These are phyloP conservation scores for Rhizopogon sp. DNA, from an alignment of 768 basidiomycete species.

Conservation along the genomic window DNA sequence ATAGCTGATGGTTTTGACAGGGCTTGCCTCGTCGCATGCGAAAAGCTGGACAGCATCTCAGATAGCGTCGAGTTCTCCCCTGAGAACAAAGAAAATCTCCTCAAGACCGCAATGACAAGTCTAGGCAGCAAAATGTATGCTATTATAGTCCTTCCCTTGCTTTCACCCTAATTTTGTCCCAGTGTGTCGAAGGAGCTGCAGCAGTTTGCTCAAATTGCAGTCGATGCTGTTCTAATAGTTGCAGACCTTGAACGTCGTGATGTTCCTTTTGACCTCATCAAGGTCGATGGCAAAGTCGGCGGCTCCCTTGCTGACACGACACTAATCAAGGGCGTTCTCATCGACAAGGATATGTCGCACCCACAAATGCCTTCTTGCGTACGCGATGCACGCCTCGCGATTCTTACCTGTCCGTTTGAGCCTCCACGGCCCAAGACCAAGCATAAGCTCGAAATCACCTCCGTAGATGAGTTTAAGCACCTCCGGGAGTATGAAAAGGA, in stretches of 20 bases:
- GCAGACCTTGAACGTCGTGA: conserved; percentile 94
- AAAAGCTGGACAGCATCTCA: conserved; percentile 85
- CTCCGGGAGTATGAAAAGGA: conserved; percentile 92
- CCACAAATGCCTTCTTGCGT: conserved; percentile 94
- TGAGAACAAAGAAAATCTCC: conserved; percentile 77
- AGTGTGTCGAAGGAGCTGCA: conserved; percentile 96
- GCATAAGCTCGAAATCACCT: conserved; percentile 96
- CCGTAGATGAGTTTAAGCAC: conserved; percentile 95
- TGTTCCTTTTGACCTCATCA: conserved; percentile 97
- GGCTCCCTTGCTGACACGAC: conserved; percentile 93
- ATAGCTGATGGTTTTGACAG: conserved; percentile 99
- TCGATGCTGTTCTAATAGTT: conserved; percentile 92
- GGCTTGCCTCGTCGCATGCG: conserved; percentile 86
- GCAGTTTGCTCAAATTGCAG: conserved; percentile 96
- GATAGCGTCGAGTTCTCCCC: conserved; percentile 85
- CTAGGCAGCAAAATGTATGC: conserved; percentile 96
- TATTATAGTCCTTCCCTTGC: neutral
- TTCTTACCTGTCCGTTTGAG: conserved; percentile 98
- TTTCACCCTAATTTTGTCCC: conserved; percentile 5
- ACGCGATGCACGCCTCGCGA: conserved; percentile 87
- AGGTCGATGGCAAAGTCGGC: conserved; percentile 98
- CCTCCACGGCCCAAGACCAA: conserved; percentile 99
- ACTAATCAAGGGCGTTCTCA: conserved; percentile 93
- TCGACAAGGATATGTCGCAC: conserved; percentile 99
- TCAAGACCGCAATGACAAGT: conserved; percentile 95